Evolutionary conservation across 768 basidiomycete genomes (phyloP), one percentile per base, ranked within the genome.

Genomic region (Paxillus ammoniavirescens): DNA sequence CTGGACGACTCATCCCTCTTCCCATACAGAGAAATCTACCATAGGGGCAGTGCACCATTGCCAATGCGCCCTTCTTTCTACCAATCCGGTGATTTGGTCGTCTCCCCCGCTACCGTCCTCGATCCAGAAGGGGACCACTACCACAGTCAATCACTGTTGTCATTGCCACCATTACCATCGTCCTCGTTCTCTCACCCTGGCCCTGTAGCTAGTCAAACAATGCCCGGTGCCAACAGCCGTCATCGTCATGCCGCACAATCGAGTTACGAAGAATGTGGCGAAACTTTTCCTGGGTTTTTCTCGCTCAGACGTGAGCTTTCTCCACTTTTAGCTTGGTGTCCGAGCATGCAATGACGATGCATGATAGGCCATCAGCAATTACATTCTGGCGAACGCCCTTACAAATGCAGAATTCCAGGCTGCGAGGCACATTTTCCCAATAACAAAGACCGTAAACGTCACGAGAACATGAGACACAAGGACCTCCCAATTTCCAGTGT

Each of bases 361-460:
- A 44, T 31, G 2, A n/a, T 30, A 70, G 68, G 68, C 15, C 70
- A 70, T n/a, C 3, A 0, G 5, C 70, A 68, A 35, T 72, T 70
- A 0, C 68, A 70, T 41, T 61, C 56, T 14, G 68, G 68, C 15
- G 55, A 61, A 18, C 61, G 61, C 1, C 70, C 64, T 1, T 70
- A 60, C 54, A 18, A 1, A 0, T 70, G 68, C 60, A 4, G 35
- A 4, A 46, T 72, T 31, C 47, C 57, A 5, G 70, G 70, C 2
- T 70, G 68, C 49, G 5, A 1, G 0, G 70, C 72, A 37, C 58
- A 56, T 12, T 70, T 70, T 43, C 68, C 42, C 54, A 70, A 70
- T 50, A 68, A 54, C 41, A 72, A 66, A 8, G 68, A 70, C 17
- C 70, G 68, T 53, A 70, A 65, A 41, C 68, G 68, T 43, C 68